phyloP scores from a whole-genome alignment of 2,329 filamentous ascomycete species.

The Cadophora sp. region DNA sequence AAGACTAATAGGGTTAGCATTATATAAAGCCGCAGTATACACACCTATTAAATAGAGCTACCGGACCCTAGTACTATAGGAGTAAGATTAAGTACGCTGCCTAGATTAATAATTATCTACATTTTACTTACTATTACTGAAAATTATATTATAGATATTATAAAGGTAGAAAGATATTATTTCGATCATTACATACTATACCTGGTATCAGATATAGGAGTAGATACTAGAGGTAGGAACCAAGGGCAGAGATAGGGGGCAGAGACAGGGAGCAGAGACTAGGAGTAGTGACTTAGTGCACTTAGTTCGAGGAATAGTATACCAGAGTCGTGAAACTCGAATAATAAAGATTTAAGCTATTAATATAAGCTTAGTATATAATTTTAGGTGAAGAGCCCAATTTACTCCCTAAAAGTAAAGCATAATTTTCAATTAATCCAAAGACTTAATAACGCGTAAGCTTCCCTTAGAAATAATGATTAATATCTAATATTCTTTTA shows the following conservation, averaged over 20 bases:
- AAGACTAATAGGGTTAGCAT: not conserved
- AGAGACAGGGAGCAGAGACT: too few species aligned
- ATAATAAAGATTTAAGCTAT: slow-evolving; percentile 1
- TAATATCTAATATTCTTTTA: slow-evolving; percentile 3
- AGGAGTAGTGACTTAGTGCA: too few species aligned
- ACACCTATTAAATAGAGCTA: too few species aligned
- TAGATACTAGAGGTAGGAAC: too few species aligned
- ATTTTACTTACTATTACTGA: too few species aligned
- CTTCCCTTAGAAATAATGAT: not conserved
- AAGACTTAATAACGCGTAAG: not conserved
- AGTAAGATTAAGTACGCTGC: not conserved
- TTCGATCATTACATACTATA: not conserved
- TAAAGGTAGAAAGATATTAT: not conserved
- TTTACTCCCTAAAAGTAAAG: not conserved
- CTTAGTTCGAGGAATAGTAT: not conserved
- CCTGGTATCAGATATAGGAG: not conserved
- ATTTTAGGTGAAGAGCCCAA: not conserved
- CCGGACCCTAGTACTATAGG: not conserved
- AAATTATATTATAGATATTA: too few species aligned
- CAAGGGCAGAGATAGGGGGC: too few species aligned
- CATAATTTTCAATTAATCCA: not conserved
- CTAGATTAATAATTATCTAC: not conserved
- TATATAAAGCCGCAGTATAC: too few species aligned
- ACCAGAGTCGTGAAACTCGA: not conserved
- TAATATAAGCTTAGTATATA: slow-evolving; percentile 6